phyloP scores from a whole-genome alignment of 108 stramenopile species.

The Fragilariopsis cylindrus region DNA sequence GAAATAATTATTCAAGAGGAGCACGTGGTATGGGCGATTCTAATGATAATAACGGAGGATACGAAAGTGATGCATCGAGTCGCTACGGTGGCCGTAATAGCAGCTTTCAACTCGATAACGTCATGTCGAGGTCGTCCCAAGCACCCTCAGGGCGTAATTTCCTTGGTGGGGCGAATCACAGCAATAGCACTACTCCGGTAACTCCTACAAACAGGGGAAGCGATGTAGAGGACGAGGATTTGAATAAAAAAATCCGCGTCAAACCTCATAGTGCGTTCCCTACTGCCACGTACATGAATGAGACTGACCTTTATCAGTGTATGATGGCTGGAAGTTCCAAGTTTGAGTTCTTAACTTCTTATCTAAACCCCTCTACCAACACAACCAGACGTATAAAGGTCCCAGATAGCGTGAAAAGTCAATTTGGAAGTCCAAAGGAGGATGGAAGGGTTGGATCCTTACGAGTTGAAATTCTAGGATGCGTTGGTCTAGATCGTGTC shows the following conservation, averaged over 20 bases:
- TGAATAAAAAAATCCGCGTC: conserved; percentile 44
- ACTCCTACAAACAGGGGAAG: background rate
- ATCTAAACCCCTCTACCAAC: conserved; percentile 44
- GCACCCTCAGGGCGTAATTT: background rate
- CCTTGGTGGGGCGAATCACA: background rate
- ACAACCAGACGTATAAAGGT: conserved; percentile 27
- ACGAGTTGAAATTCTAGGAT: conserved; percentile 51
- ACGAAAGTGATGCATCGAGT: background rate
- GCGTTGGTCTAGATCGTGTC: conserved; percentile 44
- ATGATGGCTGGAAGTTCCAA: conserved; percentile 43
- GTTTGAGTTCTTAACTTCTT: conserved; percentile 46
- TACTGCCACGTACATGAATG: conserved; percentile 39
- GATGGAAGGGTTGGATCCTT: conserved; percentile 58
- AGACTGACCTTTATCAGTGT: conserved; percentile 49
- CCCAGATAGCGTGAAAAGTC: conserved; percentile 21
- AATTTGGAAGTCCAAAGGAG: conserved; percentile 42
- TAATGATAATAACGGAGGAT: background rate
- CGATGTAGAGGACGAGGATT: background rate
- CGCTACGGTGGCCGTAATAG: background rate
- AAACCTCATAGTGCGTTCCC: conserved; percentile 49
- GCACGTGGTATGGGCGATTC: background rate
- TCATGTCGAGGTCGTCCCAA: background rate
- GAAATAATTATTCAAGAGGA: background rate
- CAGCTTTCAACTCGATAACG: background rate
- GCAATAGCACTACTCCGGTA: background rate